phyloP scores from a whole-genome alignment of 2,329 filamentous ascomycete species.

The Rhytidhysteron rufulum region DNA sequence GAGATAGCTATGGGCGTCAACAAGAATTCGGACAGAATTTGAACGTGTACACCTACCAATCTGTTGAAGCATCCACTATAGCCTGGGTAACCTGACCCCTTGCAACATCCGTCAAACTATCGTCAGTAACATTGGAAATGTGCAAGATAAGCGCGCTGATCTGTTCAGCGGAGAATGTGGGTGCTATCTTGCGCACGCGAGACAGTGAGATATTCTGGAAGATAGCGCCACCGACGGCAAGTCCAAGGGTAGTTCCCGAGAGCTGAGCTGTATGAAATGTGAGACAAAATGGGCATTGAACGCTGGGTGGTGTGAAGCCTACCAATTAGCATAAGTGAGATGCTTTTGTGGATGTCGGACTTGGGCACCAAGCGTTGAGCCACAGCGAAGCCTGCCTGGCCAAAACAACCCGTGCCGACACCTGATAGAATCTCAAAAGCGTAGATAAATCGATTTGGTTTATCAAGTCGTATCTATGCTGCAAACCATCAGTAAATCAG shows the following conservation, averaged over 20 bases:
- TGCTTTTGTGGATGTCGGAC: background rate
- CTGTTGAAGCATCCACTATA: too few relatives aligned
- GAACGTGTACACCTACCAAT: too few relatives aligned
- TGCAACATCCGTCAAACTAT: too few relatives aligned
- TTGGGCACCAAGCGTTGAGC: background rate
- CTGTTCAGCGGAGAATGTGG: too few relatives aligned
- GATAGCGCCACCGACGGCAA: background rate
- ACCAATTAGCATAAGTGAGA: background rate
- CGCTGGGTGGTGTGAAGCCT: background rate
- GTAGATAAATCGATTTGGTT: background rate
- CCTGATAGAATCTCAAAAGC: background rate
- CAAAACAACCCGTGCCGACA: background rate
- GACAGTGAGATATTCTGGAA: background rate
- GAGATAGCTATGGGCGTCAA: too few relatives aligned
- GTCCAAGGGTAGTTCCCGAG: background rate
- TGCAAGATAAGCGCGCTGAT: too few relatives aligned
- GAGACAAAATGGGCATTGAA: background rate
- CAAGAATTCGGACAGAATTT: too few relatives aligned
- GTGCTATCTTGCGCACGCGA: background rate
- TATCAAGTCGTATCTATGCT: background rate
- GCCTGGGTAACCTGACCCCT: too few relatives aligned
- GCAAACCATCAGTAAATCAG: too few relatives aligned
- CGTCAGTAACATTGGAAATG: too few relatives aligned
- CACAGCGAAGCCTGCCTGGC: background rate
- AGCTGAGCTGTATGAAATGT: background rate